Percentiles rank a stretch among this genome's conserved stretches.
phyloP scores from a whole-genome alignment of 352 stramenopile genomes.

The Phytopythium vexans region DNA sequence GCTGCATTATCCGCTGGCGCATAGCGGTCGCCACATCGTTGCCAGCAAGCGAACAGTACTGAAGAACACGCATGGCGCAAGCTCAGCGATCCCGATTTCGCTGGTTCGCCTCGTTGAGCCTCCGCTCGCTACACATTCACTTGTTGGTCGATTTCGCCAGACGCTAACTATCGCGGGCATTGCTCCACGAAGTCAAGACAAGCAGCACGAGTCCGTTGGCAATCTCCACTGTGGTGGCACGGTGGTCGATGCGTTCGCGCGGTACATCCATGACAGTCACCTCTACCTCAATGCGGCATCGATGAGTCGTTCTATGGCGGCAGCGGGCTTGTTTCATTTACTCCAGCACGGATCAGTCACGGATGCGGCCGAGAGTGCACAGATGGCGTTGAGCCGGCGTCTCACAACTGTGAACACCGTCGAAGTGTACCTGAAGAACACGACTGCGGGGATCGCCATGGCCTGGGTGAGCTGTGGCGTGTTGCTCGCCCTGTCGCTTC shows the following conservation, averaged over 20 bases:
- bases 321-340: conserved; percentile 43
- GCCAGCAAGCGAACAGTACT: conserved; percentile 19
- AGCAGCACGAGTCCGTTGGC: too few species aligned
- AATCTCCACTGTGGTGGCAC: not conserved
- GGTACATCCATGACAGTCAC: conserved; percentile 23
- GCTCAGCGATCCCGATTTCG: conserved; percentile 8
- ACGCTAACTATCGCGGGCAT: not conserved
- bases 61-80: conserved; percentile 11
- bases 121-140: not conserved
- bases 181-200: not conserved
- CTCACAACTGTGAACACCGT: conserved; percentile 24
- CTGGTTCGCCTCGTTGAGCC: conserved; percentile 41
- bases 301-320: conserved; percentile 35
- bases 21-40: conserved; percentile 25
- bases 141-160: not conserved
- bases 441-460: conserved; percentile 43
- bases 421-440: conserved; percentile 57
- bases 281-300: conserved; percentile 18
- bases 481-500: conserved; percentile 37
- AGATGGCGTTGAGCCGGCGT: conserved; percentile 15
- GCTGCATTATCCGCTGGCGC: conserved; percentile 26
- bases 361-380: conserved; percentile 14
- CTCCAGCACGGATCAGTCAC: conserved; percentile 48
- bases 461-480: conserved; percentile 44
- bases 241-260: conserved; percentile 30